A percentile compares a stretch with the other conserved stretches of the same genome.
phyloP scores from a whole-genome alignment of 2,329 filamentous ascomycete genomes.

The Fusarium piperis region DNA sequence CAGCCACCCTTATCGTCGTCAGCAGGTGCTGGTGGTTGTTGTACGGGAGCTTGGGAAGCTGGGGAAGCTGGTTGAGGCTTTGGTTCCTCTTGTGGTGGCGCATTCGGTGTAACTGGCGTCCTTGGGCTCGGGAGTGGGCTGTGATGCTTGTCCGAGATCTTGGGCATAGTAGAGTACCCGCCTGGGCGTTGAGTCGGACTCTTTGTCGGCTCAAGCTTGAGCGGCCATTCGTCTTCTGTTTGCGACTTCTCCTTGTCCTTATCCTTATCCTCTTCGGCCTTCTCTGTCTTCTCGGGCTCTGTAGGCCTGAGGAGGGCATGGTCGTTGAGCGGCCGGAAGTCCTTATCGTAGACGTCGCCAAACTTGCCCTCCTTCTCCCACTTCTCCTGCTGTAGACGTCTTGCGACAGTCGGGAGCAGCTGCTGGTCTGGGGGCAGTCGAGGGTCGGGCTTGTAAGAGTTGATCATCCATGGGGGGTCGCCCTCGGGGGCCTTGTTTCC shows the following conservation, averaged over 20 bases:
- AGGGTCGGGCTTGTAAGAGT: conserved; percentile 95
- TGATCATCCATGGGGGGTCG: conserved; percentile 93
- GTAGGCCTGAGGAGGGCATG: conserved; percentile 62
- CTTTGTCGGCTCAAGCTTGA: conserved; percentile 58
- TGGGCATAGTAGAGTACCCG: conserved; percentile 72
- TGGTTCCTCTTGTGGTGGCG: conserved; percentile 35
- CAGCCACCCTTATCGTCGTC: conserved; percentile 56
- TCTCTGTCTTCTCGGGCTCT: conserved; percentile 46
- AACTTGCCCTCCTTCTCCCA: conserved; percentile 94
- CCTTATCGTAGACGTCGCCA: conserved; percentile 84
- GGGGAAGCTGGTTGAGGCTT: conserved; percentile 24
- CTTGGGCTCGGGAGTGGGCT: conserved; percentile 57
- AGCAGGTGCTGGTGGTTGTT: conserved; percentile 34
- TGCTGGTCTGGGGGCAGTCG: conserved; percentile 94
- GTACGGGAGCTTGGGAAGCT: conserved; percentile 16
- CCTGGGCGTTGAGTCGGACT: conserved; percentile 57
- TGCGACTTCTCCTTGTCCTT: conserved; percentile 24
- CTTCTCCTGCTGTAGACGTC: conserved; percentile 89
- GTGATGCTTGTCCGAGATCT: conserved; percentile 55
- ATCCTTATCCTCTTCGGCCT: conserved; percentile 20
- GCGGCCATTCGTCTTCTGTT: conserved; percentile 65
- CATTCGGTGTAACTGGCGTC: conserved; percentile 51
- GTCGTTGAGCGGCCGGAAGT: conserved; percentile 85
- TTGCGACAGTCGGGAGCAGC: conserved; percentile 92
- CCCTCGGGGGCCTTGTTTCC: conserved; percentile 81